phyloP scores from a whole-genome alignment of 495 filamentous ascomycete genomes.

The Trichoderma reesei region DNA sequence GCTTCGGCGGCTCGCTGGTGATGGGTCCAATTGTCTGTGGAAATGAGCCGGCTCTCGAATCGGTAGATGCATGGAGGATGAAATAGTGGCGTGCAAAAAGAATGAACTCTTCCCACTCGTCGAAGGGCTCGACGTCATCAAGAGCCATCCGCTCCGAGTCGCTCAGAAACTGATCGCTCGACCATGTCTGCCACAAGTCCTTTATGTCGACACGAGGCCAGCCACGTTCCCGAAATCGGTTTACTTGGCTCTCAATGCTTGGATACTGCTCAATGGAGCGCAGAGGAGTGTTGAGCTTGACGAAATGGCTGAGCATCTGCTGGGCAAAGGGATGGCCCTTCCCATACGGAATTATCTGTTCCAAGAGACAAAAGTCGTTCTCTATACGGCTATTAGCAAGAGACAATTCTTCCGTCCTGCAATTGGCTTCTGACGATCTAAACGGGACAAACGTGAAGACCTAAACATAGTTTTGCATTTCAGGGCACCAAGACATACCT shows the following conservation, averaged over 20 bases:
- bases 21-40: neutral
- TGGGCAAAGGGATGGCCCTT: conserved; percentile 70
- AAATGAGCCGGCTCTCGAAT: neutral
- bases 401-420: too few species aligned
- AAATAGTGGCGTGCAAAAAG: conserved; percentile 83
- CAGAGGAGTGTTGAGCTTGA: conserved; percentile 67
- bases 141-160: conserved; percentile 44
- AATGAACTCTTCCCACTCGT: conserved; percentile 94
- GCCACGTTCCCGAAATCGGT: conserved; percentile 53
- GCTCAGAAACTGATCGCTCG: conserved; percentile 49
- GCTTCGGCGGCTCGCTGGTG: neutral
- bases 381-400: conserved; percentile 14
- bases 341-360: conserved; percentile 77
- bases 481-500: conserved; percentile 22
- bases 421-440: neutral
- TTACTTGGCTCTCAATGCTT: conserved; percentile 48
- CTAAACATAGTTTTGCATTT: neutral
- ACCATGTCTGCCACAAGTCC: conserved; percentile 75
- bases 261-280: conserved; percentile 65
- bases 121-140: conserved; percentile 70
- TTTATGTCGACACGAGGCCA: conserved; percentile 53
- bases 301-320: conserved; percentile 81
- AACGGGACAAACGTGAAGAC: neutral
- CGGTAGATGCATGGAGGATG: conserved; percentile 49
- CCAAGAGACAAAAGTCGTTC: conserved; percentile 69